Conservation (phyloP, 345 rosid genomes). For the Moringa oleifera region DNA sequence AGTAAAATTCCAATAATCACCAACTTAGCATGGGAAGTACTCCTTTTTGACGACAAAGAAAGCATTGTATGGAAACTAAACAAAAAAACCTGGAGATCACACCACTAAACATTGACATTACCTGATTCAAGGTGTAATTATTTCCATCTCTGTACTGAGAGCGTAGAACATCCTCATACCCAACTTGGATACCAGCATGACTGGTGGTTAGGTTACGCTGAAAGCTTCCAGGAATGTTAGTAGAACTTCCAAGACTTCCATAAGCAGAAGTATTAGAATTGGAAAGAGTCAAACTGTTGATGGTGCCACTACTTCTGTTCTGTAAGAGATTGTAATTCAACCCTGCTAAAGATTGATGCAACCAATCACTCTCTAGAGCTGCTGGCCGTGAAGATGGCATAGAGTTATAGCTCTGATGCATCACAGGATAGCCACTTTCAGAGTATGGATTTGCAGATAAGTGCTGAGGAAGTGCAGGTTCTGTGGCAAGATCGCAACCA, state of each 20-base stretch:
- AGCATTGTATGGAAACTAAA: too few species aligned
- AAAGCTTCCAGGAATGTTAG: slow-evolving; percentile 19
- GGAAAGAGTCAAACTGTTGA: slow-evolving; percentile 21
- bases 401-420: slow-evolving; percentile 18
- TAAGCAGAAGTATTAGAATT: slow-evolving; percentile 16
- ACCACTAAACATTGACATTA: slow-evolving; percentile 11
- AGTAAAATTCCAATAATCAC: too few species aligned
- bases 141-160: slow-evolving; percentile 19
- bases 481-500: slow-evolving; percentile 10
- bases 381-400: slow-evolving; percentile 21
- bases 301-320: slow-evolving; percentile 8
- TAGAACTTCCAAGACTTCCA: slow-evolving; percentile 23
- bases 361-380: slow-evolving; percentile 16
- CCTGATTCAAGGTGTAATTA: slow-evolving; percentile 23
- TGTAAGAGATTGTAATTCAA: slow-evolving; percentile 18
- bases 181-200: slow-evolving; percentile 11
- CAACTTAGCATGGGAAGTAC: too few species aligned
- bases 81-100: background rate
- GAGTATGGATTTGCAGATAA: slow-evolving; percentile 11
- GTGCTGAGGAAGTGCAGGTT: slow-evolving; percentile 15
- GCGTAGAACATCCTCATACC: slow-evolving; percentile 16
- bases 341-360: slow-evolving; percentile 24
- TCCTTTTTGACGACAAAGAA: background rate
- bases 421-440: slow-evolving; percentile 18
- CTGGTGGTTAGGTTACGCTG: slow-evolving; percentile 15